Percentiles rank a stretch among this genome's conserved stretches.
Conservation (phyloP, 2,329 filamentous ascomycete genomes). For the Ascochyta fabae region DNA sequence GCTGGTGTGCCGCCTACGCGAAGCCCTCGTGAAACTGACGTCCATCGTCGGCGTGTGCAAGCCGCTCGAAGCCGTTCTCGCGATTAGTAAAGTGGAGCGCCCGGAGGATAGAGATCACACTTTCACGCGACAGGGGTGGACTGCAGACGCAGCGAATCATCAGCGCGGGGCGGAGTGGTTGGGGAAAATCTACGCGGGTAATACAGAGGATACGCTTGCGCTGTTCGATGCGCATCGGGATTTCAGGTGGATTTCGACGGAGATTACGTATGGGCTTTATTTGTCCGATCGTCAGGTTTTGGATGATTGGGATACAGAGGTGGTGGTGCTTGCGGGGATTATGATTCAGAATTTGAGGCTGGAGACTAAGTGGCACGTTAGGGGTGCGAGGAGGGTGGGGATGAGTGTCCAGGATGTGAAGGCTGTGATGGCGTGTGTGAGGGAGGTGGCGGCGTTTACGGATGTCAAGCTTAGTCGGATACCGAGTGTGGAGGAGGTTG, state of each 20-base stretch:
- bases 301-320: slow-evolving; percentile 61
- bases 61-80: slow-evolving; percentile 65
- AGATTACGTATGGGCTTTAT: slow-evolving; percentile 66
- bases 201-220: slow-evolving; percentile 52
- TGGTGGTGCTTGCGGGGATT: slow-evolving; percentile 61
- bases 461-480: slow-evolving; percentile 33
- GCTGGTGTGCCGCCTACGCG: slow-evolving; percentile 61
- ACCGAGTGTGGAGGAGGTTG: slow-evolving; percentile 40
- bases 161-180: slow-evolving; percentile 63
- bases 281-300: slow-evolving; percentile 63
- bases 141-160: slow-evolving; percentile 62
- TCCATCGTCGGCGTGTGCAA: slow-evolving; percentile 67
- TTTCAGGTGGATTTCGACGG: slow-evolving; percentile 47
- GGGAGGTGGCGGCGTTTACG: slow-evolving; percentile 36
- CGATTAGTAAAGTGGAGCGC: slow-evolving; percentile 46
- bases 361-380: slow-evolving; percentile 64
- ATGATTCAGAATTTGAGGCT: slow-evolving; percentile 64
- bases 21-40: slow-evolving; percentile 65
- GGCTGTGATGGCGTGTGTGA: slow-evolving; percentile 49
- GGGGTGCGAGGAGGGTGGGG: slow-evolving; percentile 57
- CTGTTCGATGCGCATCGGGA: slow-evolving; percentile 51
- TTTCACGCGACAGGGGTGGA: slow-evolving; percentile 55
- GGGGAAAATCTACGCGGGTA: slow-evolving; percentile 61
- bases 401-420: slow-evolving; percentile 55
- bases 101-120: slow-evolving; percentile 3